phyloP scores from a whole-genome alignment of 768 basidiomycete genomes.

The Mycena pura region DNA sequence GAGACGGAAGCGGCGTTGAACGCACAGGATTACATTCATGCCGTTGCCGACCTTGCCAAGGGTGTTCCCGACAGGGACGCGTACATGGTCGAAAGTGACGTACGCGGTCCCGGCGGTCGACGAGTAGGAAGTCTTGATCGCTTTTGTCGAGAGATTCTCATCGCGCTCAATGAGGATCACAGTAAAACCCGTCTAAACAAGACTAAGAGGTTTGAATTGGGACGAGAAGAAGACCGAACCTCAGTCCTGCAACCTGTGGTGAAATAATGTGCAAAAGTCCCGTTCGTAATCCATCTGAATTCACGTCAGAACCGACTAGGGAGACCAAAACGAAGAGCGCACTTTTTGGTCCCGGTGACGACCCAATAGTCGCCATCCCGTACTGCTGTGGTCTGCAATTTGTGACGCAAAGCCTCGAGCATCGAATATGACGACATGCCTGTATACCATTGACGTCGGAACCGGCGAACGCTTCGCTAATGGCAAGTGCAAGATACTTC shows the following conservation, averaged over 20 bases:
- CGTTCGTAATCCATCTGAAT: conserved; percentile 89
- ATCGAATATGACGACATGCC: neutral
- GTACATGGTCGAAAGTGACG: conserved; percentile 80
- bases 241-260: conserved; percentile 80
- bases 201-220: neutral
- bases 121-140: conserved; percentile 94
- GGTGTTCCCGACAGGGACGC: conserved; percentile 85
- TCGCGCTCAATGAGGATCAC: conserved; percentile 79
- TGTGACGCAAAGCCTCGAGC: neutral
- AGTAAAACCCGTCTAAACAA: conserved; percentile 66
- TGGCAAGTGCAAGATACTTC: conserved; percentile 89
- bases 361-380: conserved; percentile 88
- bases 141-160: conserved; percentile 80
- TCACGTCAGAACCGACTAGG: neutral
- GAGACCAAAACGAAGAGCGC: conserved; percentile 21
- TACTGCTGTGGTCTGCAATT: conserved; percentile 68
- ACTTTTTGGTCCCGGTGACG: conserved; percentile 95
- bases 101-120: conserved; percentile 89
- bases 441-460: conserved; percentile 85
- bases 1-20: no score
- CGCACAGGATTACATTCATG: conserved; percentile 66
- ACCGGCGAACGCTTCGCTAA: conserved; percentile 93
- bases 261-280: conserved; percentile 85
- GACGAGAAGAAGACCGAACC: conserved; percentile 38
- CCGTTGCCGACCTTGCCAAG: conserved; percentile 89